Evolutionary conservation across 2,329 filamentous ascomycete genomes (phyloP).

Genomic region (Dactylellina drechsleri): DNA sequence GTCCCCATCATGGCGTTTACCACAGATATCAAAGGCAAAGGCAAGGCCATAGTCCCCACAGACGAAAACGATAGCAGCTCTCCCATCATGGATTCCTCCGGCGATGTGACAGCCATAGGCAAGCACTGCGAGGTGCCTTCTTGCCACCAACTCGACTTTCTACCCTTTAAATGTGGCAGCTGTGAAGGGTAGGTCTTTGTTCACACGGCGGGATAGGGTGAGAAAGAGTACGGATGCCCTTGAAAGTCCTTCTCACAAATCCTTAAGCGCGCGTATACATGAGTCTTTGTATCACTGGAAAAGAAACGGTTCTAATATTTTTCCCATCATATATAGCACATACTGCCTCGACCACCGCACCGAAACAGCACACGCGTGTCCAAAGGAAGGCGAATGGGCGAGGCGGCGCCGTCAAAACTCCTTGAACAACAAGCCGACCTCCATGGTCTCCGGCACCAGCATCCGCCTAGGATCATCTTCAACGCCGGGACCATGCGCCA

Average conservation of each 20-base stretch:
- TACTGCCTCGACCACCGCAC: slow-evolving; percentile 95
- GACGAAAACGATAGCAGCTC: slow-evolving; percentile 53
- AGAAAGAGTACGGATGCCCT: slow-evolving; percentile 6
- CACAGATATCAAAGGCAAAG: slow-evolving; percentile 50
- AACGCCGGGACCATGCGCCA: slow-evolving; percentile 63
- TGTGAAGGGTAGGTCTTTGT: slow-evolving; percentile 69
- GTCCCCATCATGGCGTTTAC: slow-evolving; percentile 41
- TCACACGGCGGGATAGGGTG: not conserved
- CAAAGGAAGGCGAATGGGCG: slow-evolving; percentile 72
- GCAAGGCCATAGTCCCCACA: slow-evolving; percentile 45
- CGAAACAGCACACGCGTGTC: slow-evolving; percentile 80
- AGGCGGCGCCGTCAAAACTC: slow-evolving; percentile 63
- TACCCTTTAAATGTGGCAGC: slow-evolving; percentile 92
- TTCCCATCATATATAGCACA: slow-evolving; percentile 66
- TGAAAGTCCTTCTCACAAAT: no score
- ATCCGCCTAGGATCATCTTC: slow-evolving; percentile 67
- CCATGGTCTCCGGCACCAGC: slow-evolving; percentile 61
- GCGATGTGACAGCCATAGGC: slow-evolving; percentile 85
- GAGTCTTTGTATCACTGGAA: not conserved
- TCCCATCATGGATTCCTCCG: slow-evolving; percentile 58
- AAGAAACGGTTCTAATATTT: not conserved
- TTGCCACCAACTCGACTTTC: slow-evolving; percentile 94
- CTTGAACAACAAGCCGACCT: slow-evolving; percentile 57
- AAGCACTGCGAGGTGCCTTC: slow-evolving; percentile 89
- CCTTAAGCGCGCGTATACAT: not conserved